Evolutionary conservation across 2,329 filamentous ascomycete species (phyloP).

Genomic region (Calonectria crousiana): DNA sequence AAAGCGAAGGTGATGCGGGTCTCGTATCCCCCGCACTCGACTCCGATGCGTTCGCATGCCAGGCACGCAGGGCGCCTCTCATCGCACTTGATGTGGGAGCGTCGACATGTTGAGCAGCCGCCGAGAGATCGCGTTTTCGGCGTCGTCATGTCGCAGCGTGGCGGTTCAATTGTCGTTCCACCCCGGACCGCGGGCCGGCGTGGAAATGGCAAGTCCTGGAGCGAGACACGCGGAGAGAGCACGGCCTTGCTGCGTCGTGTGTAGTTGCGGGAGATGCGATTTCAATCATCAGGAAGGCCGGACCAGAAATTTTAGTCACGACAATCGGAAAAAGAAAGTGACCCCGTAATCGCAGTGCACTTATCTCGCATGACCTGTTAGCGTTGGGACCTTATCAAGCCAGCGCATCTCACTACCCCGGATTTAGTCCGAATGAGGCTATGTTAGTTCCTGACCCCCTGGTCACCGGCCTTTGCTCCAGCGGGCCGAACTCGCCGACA

Average conservation of each 20-base stretch:
- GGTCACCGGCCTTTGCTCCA: neutral
- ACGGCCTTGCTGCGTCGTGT: neutral
- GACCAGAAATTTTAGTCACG: neutral
- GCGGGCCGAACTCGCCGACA: neutral
- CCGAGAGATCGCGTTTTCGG: neutral
- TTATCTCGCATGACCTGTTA: neutral
- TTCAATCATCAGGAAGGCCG: neutral
- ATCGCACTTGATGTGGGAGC: constrained; percentile 6
- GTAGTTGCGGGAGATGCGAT: neutral
- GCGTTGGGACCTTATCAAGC: neutral
- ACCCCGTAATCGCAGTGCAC: neutral
- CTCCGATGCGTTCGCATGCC: neutral
- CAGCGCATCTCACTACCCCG: neutral
- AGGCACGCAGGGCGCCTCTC: neutral
- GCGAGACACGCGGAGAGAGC: neutral
- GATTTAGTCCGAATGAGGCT: neutral
- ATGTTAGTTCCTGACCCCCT: neutral
- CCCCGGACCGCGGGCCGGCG: too few species aligned
- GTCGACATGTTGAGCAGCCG: constrained; percentile 5
- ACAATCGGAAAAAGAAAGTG: neutral
- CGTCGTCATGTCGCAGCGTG: neutral
- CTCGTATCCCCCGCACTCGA: constrained; percentile 6
- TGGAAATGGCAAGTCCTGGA: neutral
- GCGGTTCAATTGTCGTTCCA: neutral
- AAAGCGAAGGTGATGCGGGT: neutral